Base-by-base conservation (phyloP, 306 rosid species). In the Begonia fuchsioides region DNA sequence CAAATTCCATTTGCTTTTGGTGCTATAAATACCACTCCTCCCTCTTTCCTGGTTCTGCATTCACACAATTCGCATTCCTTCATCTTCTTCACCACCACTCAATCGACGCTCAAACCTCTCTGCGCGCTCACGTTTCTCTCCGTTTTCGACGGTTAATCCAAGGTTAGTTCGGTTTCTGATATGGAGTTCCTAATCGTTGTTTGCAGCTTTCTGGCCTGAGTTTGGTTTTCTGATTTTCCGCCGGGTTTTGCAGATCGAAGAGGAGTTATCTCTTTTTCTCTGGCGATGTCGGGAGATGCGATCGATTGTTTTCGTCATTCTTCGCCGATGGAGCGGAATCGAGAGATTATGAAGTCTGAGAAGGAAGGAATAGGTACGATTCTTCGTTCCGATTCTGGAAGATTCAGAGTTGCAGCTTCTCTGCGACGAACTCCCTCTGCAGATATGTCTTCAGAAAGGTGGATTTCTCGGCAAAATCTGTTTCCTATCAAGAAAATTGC, bases 21-120 rank as follows among this genome's bases (percentile, higher is more conserved):
- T n/a, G 70, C 87, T 84, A 79, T 76, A 90, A 79, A 84, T 90
- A 85, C 76, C 79, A 60, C 82, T 54, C 43, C 51, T 76, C 54
- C 54, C 48, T 44, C 60, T 43, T 50, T 50, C 16, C 38, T 7
- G 32, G 66, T 57, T 49, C 60, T 38, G 77, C 78, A 80, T 19
- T 38, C 68, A 71, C 58, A 3, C 50, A 59, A 61, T 38, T 56
- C 52, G 51, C 45, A 54, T 76, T 64, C 48, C 56, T 2, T 17
- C 74, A 35, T 17, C 17, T 50, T 20, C 59, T 44, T 35, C 45
- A 18, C 50, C 53, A 48, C 53, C n/a, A n/a, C n/a, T n/a, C n/a
- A n/a, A n/a, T n/a, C n/a, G n/a, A n/a, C n/a, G n/a, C n/a, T n/a
- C n/a, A 65, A 76, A 11, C 13, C 9, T n/a, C 13, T 15, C 48